Evolutionary conservation across 768 basidiomycete genomes (phyloP).

Genomic region (Naematelia encephala): DNA sequence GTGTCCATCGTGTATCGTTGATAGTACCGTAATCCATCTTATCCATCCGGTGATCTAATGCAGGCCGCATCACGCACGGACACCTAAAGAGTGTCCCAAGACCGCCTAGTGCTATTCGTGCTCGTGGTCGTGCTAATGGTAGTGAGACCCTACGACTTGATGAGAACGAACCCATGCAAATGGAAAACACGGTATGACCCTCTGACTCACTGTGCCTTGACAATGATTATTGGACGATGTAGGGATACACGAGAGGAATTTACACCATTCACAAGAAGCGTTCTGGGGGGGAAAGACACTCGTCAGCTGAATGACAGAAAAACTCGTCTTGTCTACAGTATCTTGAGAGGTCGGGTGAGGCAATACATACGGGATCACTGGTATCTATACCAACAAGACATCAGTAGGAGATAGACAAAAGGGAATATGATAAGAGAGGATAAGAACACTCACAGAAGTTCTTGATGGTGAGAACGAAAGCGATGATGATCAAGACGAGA

Average conservation of each 20-base stretch:
- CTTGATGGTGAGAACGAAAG: slow-evolving; percentile 74
- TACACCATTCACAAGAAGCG: slow-evolving; percentile 73
- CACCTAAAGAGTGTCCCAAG: slow-evolving; percentile 1
- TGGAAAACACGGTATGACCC: neutral
- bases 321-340: neutral
- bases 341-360: neutral
- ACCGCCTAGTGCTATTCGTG: neutral
- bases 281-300: slow-evolving; percentile 55
- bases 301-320: neutral
- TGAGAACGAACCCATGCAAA: neutral
- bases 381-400: slow-evolving; percentile 23
- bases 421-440: neutral
- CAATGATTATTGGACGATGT: slow-evolving; percentile 55
- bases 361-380: slow-evolving; percentile 29
- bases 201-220: slow-evolving; percentile 46
- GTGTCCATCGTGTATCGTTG: neutral
- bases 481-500: slow-evolving; percentile 68
- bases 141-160: neutral
- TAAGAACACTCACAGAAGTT: slow-evolving; percentile 64
- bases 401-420: neutral
- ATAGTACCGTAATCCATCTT: too few species aligned
- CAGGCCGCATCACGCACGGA: neutral
- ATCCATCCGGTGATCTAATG: neutral
- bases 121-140: neutral
- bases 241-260: slow-evolving; percentile 86